Conservation (phyloP, 345 rosid genomes). For the Populus deltoides region DNA sequence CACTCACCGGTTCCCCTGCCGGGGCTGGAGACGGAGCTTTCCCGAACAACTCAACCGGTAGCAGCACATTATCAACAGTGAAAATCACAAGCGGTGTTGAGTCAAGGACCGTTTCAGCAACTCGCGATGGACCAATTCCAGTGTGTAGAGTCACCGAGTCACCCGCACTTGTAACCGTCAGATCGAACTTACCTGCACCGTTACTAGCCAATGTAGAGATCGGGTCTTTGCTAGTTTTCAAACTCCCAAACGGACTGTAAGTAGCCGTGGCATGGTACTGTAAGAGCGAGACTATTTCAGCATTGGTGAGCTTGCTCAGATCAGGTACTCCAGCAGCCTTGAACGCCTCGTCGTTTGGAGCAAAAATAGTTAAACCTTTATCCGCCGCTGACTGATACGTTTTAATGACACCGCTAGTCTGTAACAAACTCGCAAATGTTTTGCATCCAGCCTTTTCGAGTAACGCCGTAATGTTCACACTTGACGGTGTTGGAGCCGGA, state of each 20-base stretch:
- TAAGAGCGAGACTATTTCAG: conserved; percentile 68
- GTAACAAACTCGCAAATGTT: conserved; percentile 62
- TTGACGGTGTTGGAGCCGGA: conserved; percentile 59
- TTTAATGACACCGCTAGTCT: conserved; percentile 70
- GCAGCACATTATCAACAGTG: conserved; percentile 67
- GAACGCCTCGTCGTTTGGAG: conserved; percentile 88
- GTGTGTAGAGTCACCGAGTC: conserved; percentile 73
- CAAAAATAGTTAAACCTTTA: conserved; percentile 80
- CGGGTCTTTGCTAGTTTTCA: conserved; percentile 58
- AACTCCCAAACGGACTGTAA: conserved; percentile 63
- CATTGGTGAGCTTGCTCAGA: conserved; percentile 65
- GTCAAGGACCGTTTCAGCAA: conserved; percentile 72
- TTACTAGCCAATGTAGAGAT: conserved; percentile 68
- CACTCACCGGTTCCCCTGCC: conserved; percentile 47
- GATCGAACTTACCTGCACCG: conserved; percentile 67
- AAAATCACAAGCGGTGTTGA: conserved; percentile 68
- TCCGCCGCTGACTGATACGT: conserved; percentile 54
- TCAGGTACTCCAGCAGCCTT: conserved; percentile 68
- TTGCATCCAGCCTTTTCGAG: conserved; percentile 89
- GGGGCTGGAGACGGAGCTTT: conserved; percentile 70
- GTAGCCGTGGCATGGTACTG: conserved; percentile 64
- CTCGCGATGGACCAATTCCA: conserved; percentile 61
- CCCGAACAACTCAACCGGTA: conserved; percentile 70
- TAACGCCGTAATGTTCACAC: conserved; percentile 60
- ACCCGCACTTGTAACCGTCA: conserved; percentile 57